Percentiles rank a stretch among this genome's conserved stretches.
phyloP scores from a whole-genome alignment of 2,329 filamentous ascomycete species.

The Cytospora paraplurivora region DNA sequence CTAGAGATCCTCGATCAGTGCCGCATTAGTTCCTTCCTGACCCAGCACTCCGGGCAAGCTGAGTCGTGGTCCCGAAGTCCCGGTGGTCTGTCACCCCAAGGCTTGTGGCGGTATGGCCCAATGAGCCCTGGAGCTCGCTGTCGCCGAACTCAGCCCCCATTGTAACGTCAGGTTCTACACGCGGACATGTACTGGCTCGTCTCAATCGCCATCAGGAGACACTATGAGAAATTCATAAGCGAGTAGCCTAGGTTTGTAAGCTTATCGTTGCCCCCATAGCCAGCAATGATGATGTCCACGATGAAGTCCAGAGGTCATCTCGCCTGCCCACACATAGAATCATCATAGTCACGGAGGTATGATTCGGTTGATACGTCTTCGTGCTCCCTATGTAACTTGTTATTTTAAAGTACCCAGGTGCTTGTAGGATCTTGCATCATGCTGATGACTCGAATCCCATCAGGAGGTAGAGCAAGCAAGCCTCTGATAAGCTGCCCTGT shows the following conservation, averaged over 20 bases:
- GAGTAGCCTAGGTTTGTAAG: neutral
- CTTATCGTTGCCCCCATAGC: neutral
- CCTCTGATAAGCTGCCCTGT: neutral
- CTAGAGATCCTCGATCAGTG: neutral
- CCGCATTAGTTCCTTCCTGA: conserved; percentile 7
- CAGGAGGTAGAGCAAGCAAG: neutral
- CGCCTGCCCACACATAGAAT: neutral
- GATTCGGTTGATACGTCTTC: too few species aligned
- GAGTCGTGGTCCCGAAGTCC: neutral
- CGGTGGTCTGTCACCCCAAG: conserved; percentile 20
- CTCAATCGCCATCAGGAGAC: neutral
- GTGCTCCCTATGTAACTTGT: too few species aligned
- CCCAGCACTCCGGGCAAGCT: conserved; percentile 11
- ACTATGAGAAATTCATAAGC: neutral
- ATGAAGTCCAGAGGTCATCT: too few species aligned
- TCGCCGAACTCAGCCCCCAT: conserved; percentile 2
- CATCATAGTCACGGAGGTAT: neutral
- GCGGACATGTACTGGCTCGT: neutral
- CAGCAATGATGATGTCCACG: too few species aligned
- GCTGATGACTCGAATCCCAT: neutral
- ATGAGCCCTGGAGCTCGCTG: neutral
- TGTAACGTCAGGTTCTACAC: conserved; percentile 11
- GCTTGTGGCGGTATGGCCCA: conserved; percentile 15
- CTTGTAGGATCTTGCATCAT: too few species aligned
- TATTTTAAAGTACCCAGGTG: too few species aligned